Evolutionary conservation across 2,329 filamentous ascomycete species (phyloP).

Genomic region (Cladosporium austrohemisphaericum): DNA sequence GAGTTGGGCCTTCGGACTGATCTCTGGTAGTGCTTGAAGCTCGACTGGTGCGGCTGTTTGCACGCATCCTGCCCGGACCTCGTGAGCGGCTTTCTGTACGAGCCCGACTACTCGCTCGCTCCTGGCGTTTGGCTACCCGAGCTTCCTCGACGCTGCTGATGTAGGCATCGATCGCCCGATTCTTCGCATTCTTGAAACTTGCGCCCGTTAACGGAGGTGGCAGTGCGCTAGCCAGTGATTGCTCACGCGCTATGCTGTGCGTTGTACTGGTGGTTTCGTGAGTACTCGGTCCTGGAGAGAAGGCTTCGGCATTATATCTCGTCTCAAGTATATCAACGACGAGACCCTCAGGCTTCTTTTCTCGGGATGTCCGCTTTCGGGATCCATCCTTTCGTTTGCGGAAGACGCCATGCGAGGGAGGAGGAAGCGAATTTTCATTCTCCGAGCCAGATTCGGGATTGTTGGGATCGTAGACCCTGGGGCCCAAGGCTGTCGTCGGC

Average conservation of each 20-base stretch:
- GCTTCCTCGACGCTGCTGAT: slow-evolving; percentile 82
- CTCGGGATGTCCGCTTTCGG: slow-evolving; percentile 64
- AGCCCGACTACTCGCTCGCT: slow-evolving; percentile 39
- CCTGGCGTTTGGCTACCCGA: slow-evolving; percentile 33
- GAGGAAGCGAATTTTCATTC: slow-evolving; percentile 56
- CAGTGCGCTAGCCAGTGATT: slow-evolving; percentile 40
- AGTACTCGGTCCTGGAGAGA: slow-evolving; percentile 23
- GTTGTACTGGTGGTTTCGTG: slow-evolving; percentile 12
- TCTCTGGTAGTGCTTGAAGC: slow-evolving; percentile 45
- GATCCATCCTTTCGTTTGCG: slow-evolving; percentile 59
- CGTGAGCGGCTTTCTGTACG: slow-evolving; percentile 49
- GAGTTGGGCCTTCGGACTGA: slow-evolving; percentile 65
- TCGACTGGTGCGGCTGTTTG: slow-evolving; percentile 33
- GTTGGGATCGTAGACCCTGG: slow-evolving; percentile 20
- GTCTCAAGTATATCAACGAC: slow-evolving; percentile 45
- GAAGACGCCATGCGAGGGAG: slow-evolving; percentile 63
- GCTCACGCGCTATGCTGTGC: not conserved
- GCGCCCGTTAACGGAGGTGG: slow-evolving; percentile 40
- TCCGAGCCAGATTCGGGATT: slow-evolving; percentile 17
- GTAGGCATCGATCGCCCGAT: slow-evolving; percentile 73
- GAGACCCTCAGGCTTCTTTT: slow-evolving; percentile 73
- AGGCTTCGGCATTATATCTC: slow-evolving; percentile 30
- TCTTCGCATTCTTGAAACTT: slow-evolving; percentile 56
- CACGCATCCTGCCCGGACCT: slow-evolving; percentile 33
- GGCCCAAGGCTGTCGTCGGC: slow-evolving; percentile 27